These are phyloP conservation scores for Batkoa obscura DNA, from an alignment of 371 early-diverging fungal species.

Conservation along the genomic window DNA sequence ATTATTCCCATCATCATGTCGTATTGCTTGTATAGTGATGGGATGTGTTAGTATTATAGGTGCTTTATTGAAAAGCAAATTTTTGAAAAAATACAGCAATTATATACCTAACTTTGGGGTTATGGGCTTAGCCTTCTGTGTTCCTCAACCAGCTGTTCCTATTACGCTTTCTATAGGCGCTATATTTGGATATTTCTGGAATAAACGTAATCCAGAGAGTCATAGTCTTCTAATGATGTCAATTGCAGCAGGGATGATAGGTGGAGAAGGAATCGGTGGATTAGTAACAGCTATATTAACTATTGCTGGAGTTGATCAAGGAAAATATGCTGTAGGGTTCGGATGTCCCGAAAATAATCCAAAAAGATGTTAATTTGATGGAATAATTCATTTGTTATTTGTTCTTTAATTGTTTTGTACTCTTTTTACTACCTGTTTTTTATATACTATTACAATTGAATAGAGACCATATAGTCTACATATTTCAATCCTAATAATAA, in stretches of 20 bases:
- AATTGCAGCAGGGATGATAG: constrained; percentile 44
- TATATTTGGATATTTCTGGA: constrained; percentile 28
- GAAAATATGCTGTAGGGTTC: background rate
- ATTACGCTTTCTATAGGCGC: constrained; percentile 39
- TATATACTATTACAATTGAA: no score
- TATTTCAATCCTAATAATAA: no score
- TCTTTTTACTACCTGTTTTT: no score
- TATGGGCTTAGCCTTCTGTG: constrained; percentile 49
- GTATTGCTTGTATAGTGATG: constrained; percentile 21
- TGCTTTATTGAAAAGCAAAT: constrained; percentile 19
- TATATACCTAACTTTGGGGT: constrained; percentile 39
- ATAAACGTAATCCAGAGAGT: constrained; percentile 12
- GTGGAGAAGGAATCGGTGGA: constrained; percentile 54
- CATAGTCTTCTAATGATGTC: constrained; percentile 30
- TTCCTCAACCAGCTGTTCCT: constrained; percentile 26
- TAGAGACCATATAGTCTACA: no score
- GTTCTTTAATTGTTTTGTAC: no score
- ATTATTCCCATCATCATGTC: constrained; percentile 11
- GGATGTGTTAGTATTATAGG: constrained; percentile 15
- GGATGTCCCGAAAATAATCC: background rate
- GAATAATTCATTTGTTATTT: no score
- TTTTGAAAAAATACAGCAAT: constrained; percentile 23
- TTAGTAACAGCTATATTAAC: constrained; percentile 32
- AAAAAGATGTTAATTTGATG: no score
- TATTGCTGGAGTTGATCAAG: constrained; percentile 11